phyloP scores from a whole-genome alignment of 129 eudicot genomes.

The carrot (Daucus carota) region DH1_v3.0 NC_030381.2:17582001-17582500 shows the following conservation, averaged over 20 bases:
- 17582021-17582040: too few relatives aligned
- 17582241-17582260: too few relatives aligned
- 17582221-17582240: too few relatives aligned
- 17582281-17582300: background rate
- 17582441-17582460: background rate
- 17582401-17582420: background rate
- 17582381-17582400: background rate
- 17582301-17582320: background rate
- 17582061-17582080: too few relatives aligned
- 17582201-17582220: too few relatives aligned
- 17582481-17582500: background rate
- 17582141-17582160: background rate
- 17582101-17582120: too few relatives aligned
- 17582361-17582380: background rate
- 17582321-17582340: background rate
- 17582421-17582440: background rate
- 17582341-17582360: background rate
- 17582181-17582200: too few relatives aligned
- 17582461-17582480: background rate
- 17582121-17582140: too few relatives aligned
- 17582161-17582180: too few relatives aligned
- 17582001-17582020: too few relatives aligned
- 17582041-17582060: too few relatives aligned
- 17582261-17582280: background rate
- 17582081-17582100: too few relatives aligned